Conservation (phyloP, 1,139 yeast species). For the Suhomyces chickasaworum region DNA sequence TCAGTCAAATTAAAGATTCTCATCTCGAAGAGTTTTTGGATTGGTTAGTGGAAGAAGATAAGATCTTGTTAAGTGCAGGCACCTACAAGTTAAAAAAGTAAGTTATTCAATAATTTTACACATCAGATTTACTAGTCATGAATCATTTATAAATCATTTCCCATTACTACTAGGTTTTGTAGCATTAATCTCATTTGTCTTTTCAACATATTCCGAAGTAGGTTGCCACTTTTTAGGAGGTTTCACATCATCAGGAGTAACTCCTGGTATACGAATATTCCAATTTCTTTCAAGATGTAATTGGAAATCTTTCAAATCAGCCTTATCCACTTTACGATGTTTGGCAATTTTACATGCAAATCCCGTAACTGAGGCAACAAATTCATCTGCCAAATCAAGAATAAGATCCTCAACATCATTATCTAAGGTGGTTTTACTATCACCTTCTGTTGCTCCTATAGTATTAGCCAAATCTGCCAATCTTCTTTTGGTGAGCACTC, state of each 20-base stretch:
- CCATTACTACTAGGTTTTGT: conserved; percentile 10
- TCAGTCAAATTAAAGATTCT: conserved; percentile 11
- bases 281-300: conserved; percentile 91
- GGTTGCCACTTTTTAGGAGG: conserved; percentile 83
- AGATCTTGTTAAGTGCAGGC: conserved; percentile 20
- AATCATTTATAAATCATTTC: no score
- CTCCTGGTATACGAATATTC: conserved; percentile 94
- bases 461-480: conserved; percentile 80
- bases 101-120: neutral
- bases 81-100: conserved; percentile 17
- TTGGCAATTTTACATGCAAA: conserved; percentile 95
- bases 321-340: conserved; percentile 82
- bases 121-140: conserved; percentile 1
- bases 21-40: conserved; percentile 21
- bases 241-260: conserved; percentile 84
- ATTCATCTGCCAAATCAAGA: conserved; percentile 93
- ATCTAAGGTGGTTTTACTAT: conserved; percentile 86
- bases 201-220: conserved; percentile 54
- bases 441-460: conserved; percentile 83
- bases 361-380: conserved; percentile 83
- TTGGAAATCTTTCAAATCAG: conserved; percentile 89
- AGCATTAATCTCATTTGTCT: conserved; percentile 14
- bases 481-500: conserved; percentile 87
- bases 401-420: conserved; percentile 94
- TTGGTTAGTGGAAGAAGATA: conserved; percentile 20